phyloP scores from a whole-genome alignment of 345 rosid species.

The Mallotus nudiflorus region DNA sequence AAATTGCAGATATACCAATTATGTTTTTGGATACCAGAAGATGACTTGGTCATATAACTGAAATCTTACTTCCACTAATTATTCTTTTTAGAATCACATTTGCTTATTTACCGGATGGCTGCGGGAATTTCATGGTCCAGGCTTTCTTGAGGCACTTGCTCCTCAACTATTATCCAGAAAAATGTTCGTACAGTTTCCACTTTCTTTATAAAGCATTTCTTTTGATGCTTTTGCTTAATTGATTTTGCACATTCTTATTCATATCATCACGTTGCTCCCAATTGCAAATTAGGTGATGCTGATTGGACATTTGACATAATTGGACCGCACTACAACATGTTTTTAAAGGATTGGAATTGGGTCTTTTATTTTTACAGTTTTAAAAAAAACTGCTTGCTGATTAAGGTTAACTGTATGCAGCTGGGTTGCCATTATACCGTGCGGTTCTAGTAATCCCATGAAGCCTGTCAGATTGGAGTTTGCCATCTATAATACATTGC shows the following conservation, averaged over 20 bases:
- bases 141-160: constrained; percentile 27
- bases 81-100: constrained; percentile 23
- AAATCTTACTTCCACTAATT: constrained; percentile 4
- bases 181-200: constrained; percentile 8
- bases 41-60: not conserved
- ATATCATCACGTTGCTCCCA: not conserved
- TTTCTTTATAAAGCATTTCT: not conserved
- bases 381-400: not conserved
- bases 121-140: constrained; percentile 29
- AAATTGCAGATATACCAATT: not conserved
- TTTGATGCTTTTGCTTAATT: not conserved
- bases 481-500: constrained; percentile 20
- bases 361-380: constrained; percentile 3
- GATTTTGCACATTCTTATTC: not conserved
- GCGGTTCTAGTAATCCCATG: constrained; percentile 15
- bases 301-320: not conserved
- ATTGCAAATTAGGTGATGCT: constrained; percentile 11
- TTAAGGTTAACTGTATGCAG: constrained; percentile 13
- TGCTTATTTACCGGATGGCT: constrained; percentile 31
- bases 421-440: constrained; percentile 29
- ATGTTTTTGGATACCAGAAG: not conserved
- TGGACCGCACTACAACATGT: too few species aligned
- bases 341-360: constrained; percentile 12
- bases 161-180: constrained; percentile 20
- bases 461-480: constrained; percentile 23